These are phyloP conservation scores for Lolium perenne DNA, from an alignment of 176 grass and related monocot genomes.

Conservation along the genomic window DNA sequence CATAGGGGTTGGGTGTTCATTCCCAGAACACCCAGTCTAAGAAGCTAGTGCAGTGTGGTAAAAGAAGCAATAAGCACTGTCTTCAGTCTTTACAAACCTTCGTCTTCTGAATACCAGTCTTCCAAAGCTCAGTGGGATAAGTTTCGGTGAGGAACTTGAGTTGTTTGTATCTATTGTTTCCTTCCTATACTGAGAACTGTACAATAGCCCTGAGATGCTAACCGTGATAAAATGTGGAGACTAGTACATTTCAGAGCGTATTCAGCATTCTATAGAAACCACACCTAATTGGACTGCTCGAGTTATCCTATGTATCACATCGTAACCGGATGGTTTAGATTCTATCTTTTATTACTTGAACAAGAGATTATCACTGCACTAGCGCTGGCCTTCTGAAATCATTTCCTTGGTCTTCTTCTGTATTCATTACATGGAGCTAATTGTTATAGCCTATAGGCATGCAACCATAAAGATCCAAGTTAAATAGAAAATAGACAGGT, in stretches of 20 bases:
- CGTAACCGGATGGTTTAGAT: not conserved
- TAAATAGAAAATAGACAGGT: constrained; percentile 16
- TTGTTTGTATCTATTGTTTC: not conserved
- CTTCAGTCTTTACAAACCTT: not conserved
- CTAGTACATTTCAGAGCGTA: not conserved
- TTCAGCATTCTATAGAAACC: not conserved
- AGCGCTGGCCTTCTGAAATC: not conserved
- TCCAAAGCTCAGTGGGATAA: not conserved
- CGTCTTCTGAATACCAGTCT: not conserved
- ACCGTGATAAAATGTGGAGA: not conserved
- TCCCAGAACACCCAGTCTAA: not conserved
- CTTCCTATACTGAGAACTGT: not conserved
- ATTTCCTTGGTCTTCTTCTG: not conserved
- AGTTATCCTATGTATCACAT: not conserved
- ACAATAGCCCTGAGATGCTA: not conserved
- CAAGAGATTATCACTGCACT: not conserved
- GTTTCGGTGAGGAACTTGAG: constrained; percentile 1
- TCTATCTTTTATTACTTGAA: not conserved
- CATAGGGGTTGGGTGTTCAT: not conserved
- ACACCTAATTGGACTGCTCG: not conserved
- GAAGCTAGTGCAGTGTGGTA: not conserved
- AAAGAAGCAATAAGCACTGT: not conserved
- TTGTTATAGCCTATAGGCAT: not conserved
- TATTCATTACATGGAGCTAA: not conserved
- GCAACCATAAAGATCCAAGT: not conserved